These are phyloP conservation scores for Tillandsia leiboldiana DNA, from an alignment of 176 grass and related monocot genomes.

Conservation along the genomic window DNA sequence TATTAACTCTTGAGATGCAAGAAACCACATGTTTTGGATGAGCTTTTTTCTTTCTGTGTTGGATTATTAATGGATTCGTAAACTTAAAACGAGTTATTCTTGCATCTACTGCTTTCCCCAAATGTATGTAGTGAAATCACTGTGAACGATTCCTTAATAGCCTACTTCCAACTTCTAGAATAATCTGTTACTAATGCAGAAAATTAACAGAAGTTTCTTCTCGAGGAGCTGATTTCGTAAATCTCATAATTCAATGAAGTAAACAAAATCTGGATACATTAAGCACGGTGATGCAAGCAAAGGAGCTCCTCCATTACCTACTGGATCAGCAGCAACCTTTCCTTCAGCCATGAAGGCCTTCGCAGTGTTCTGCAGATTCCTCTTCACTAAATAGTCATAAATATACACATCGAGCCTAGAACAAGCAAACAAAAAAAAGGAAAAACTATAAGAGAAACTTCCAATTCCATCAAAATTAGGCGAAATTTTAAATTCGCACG, in stretches of 20 bases:
- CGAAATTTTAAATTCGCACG: background rate
- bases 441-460: background rate
- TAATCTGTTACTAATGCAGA: no score
- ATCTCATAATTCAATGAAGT: background rate
- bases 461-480: background rate
- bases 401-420: slow-evolving; percentile 98
- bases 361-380: slow-evolving; percentile 82
- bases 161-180: no score
- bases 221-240: background rate
- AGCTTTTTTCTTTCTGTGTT: no score
- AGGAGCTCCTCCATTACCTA: slow-evolving; percentile 46
- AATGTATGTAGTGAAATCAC: no score
- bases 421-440: background rate
- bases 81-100: no score
- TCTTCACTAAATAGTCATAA: slow-evolving; percentile 84
- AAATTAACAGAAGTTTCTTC: no score
- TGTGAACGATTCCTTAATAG: no score
- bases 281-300: background rate
- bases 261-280: background rate
- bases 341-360: slow-evolving; percentile 97
- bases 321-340: slow-evolving; percentile 88
- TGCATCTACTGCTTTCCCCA: no score
- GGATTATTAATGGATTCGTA: background rate
- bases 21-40: no score
- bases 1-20: no score